Conservation (phyloP, 805 yeast genomes). For the Saturnispora zaruensis region DNA sequence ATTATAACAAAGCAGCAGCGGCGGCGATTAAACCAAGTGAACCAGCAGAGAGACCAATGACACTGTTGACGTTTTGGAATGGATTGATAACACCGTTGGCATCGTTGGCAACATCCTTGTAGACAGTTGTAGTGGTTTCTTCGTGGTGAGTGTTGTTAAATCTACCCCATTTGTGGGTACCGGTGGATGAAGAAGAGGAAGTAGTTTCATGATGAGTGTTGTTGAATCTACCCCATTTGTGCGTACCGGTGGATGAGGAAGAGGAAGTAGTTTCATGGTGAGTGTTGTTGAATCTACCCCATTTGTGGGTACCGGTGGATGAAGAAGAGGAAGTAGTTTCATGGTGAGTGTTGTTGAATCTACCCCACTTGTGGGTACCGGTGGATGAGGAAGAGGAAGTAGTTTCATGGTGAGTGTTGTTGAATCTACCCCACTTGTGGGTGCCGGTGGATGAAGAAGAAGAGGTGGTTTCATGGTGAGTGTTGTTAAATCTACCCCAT, state of each 20-base stretch:
- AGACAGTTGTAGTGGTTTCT: slow-evolving; percentile 30
- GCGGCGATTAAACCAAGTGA: slow-evolving; percentile 16
- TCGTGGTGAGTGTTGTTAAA: slow-evolving; percentile 40
- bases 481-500: slow-evolving; percentile 47
- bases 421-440: slow-evolving; percentile 41
- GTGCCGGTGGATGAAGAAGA: slow-evolving; percentile 28
- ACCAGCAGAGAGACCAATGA: slow-evolving; percentile 17
- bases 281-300: slow-evolving; percentile 46
- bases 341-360: slow-evolving; percentile 39
- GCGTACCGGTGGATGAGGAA: slow-evolving; percentile 36
- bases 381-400: slow-evolving; percentile 29
- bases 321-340: slow-evolving; percentile 25
- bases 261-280: slow-evolving; percentile 24
- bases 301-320: slow-evolving; percentile 34
- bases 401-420: slow-evolving; percentile 41
- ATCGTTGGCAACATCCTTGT: slow-evolving; percentile 14
- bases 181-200: slow-evolving; percentile 31
- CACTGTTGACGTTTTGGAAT: slow-evolving; percentile 18
- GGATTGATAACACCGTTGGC: slow-evolving; percentile 17
- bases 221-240: slow-evolving; percentile 49
- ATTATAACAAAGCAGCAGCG: slow-evolving; percentile 16
- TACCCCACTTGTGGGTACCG: slow-evolving; percentile 49
- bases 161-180: slow-evolving; percentile 48
- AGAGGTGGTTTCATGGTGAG: slow-evolving; percentile 17
- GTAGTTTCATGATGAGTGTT: slow-evolving; percentile 37